A percentile compares a stretch with the other conserved stretches of the same genome.
Evolutionary conservation across 495 filamentous ascomycete genomes (phyloP).

Genomic region (Letharia lupina): DNA sequence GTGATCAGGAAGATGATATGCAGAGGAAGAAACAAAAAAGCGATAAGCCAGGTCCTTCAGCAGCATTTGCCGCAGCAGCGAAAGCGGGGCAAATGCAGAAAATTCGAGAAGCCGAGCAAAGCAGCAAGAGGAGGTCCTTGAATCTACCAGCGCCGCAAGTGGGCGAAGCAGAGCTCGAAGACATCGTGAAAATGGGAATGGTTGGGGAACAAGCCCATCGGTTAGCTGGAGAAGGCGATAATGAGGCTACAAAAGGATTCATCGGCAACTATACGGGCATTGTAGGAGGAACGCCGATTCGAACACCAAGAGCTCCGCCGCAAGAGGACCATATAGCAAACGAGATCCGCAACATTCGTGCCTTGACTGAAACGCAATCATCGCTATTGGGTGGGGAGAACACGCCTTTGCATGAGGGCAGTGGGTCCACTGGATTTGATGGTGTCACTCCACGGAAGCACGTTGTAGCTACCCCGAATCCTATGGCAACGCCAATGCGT

Average conservation of each 20-base stretch:
- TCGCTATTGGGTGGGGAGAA: conserved; percentile 92
- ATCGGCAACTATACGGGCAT: conserved; percentile 77
- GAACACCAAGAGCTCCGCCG: conserved; percentile 81
- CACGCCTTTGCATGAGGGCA: conserved; percentile 73
- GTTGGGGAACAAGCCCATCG: conserved; percentile 79
- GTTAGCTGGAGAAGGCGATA: conserved; percentile 68
- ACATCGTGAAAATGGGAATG: conserved; percentile 98
- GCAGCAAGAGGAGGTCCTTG: conserved; percentile 77
- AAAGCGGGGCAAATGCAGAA: conserved; percentile 95
- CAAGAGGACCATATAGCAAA: conserved; percentile 94
- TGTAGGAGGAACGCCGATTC: conserved; percentile 75
- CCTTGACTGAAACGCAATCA: conserved; percentile 91
- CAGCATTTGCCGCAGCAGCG: conserved; percentile 75
- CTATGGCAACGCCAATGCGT: conserved; percentile 84
- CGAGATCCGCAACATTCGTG: conserved; percentile 89
- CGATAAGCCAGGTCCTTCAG: conserved; percentile 70
- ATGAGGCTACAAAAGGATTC: conserved; percentile 74
- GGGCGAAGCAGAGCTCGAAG: conserved; percentile 83
- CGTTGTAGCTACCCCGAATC: conserved; percentile 81
- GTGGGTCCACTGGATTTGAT: conserved; percentile 79
- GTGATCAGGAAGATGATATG: conserved; percentile 65
- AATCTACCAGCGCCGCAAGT: conserved; percentile 84
- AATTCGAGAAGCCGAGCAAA: conserved; percentile 91
- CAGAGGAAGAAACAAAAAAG: conserved; percentile 79
- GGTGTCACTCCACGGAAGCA: conserved; percentile 74